Evolutionary conservation across 768 basidiomycete genomes (phyloP).

Genomic region (Astraeus odoratus): DNA sequence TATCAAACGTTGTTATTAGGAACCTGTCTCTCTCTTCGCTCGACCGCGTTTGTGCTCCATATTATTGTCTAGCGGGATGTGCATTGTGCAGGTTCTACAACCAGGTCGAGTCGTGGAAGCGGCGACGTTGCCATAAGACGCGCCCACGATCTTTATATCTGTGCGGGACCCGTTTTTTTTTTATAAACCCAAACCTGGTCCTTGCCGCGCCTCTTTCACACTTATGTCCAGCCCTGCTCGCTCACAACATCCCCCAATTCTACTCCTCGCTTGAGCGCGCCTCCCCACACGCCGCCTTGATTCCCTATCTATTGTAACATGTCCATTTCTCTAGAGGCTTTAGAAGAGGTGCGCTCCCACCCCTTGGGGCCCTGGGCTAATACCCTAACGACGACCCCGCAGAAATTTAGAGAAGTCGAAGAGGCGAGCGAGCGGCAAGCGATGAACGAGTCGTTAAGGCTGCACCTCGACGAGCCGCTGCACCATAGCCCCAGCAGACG

Average conservation of each 20-base stretch:
- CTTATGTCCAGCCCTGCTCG: neutral
- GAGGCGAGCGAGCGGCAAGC: slow-evolving; percentile 49
- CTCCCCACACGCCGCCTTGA: neutral
- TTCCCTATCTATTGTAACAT: slow-evolving; percentile 6
- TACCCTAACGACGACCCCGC: neutral
- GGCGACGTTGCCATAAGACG: neutral
- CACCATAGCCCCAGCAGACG: slow-evolving; percentile 24
- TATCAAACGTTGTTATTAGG: too few relatives aligned
- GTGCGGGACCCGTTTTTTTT: neutral
- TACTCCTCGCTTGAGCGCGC: neutral
- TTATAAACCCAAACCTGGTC: neutral
- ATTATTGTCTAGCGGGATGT: too few relatives aligned
- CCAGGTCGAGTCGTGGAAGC: neutral
- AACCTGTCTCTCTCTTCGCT: too few relatives aligned
- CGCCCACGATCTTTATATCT: neutral
- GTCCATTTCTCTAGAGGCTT: slow-evolving; percentile 18
- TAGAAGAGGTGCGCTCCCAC: slow-evolving; percentile 20
- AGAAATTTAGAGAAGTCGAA: slow-evolving; percentile 57
- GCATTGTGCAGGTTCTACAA: too few relatives aligned
- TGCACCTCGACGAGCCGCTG: slow-evolving; percentile 7
- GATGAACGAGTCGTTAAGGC: slow-evolving; percentile 23
- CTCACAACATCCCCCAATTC: neutral
- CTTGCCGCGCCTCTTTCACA: too few relatives aligned
- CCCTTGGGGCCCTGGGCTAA: neutral
- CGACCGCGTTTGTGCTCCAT: too few relatives aligned